These are phyloP conservation scores for Cryphonectria radicalis DNA, from an alignment of 2,329 filamentous ascomycete species.

Conservation along the genomic window DNA sequence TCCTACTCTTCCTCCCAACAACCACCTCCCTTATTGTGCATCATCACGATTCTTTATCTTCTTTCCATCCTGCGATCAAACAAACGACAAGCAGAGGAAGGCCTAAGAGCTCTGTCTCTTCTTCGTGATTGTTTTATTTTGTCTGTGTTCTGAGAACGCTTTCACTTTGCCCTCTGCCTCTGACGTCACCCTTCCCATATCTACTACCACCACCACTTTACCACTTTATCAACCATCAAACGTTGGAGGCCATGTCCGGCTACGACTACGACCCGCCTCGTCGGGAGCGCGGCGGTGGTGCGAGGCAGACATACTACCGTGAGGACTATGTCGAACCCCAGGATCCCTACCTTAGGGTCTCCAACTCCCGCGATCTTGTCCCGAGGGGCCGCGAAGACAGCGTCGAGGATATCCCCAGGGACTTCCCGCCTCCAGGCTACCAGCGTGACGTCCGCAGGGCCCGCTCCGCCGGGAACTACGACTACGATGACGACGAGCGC, in stretches of 20 bases:
- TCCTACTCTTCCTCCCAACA: conserved; percentile 11
- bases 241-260: conserved; percentile 44
- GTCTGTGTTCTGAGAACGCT: conserved; percentile 4
- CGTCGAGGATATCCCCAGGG: conserved; percentile 81
- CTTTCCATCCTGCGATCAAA: neutral
- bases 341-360: conserved; percentile 52
- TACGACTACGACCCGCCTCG: conserved; percentile 60
- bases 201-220: neutral
- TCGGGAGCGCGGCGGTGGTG: conserved; percentile 48
- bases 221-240: neutral
- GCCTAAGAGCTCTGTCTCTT: neutral
- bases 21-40: neutral
- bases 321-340: conserved; percentile 60
- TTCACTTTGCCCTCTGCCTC: conserved; percentile 14
- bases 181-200: conserved; percentile 24
- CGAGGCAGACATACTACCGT: conserved; percentile 52
- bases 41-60: neutral
- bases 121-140: neutral
- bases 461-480: conserved; percentile 67
- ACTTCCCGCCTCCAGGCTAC: conserved; percentile 76
- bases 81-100: neutral
- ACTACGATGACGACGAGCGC: conserved; percentile 58
- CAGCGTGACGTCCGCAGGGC: conserved; percentile 59
- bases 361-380: conserved; percentile 57
- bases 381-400: conserved; percentile 70